Evolutionary conservation across 306 rosid genomes (phyloP).

Genomic region (Cicer arietinum): DNA sequence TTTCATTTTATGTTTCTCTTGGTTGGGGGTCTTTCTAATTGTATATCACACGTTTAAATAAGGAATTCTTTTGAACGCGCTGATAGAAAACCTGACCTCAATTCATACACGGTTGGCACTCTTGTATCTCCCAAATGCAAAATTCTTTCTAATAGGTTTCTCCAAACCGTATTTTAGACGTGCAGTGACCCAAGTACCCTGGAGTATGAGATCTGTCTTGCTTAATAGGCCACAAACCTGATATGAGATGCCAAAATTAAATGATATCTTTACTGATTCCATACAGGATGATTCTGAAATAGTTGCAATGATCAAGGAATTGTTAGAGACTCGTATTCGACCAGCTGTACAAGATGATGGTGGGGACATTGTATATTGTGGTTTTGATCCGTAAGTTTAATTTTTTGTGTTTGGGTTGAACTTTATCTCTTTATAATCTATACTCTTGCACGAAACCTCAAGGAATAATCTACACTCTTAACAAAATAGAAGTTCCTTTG

Average conservation of each 20-base stretch:
- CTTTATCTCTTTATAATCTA: too few species aligned
- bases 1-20: not conserved
- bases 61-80: not conserved
- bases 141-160: not conserved
- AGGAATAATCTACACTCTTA: not conserved
- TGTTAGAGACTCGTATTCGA: slow-evolving; percentile 92
- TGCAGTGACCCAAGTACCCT: not conserved
- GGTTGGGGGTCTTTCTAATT: not conserved
- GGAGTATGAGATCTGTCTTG: not conserved
- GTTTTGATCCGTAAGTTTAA: slow-evolving; percentile 64
- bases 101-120: not conserved
- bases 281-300: slow-evolving; percentile 93
- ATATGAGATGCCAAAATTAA: slow-evolving; percentile 18
- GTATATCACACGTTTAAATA: not conserved
- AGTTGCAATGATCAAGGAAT: slow-evolving; percentile 96
- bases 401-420: too few species aligned
- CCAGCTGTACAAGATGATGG: slow-evolving; percentile 99
- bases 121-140: not conserved
- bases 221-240: not conserved
- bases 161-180: not conserved
- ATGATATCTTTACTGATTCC: slow-evolving; percentile 3
- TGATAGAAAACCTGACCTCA: not conserved
- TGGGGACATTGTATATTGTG: slow-evolving; percentile 88
- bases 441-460: slow-evolving; percentile 1
- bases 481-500: slow-evolving; percentile 1